Conservation (phyloP, 2,329 filamentous ascomycete genomes). For the Botrytis fabae region DNA sequence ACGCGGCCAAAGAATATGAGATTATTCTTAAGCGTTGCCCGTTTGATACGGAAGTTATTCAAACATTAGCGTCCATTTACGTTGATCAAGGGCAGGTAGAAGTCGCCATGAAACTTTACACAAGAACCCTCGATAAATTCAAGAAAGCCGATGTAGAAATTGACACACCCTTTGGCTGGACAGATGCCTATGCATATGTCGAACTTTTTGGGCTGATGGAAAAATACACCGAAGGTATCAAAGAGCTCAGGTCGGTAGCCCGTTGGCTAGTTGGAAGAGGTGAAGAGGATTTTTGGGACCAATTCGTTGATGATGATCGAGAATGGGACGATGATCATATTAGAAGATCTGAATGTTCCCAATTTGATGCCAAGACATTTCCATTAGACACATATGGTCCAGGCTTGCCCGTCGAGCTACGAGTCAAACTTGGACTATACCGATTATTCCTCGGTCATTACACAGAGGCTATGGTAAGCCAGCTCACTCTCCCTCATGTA, state of each 20-base stretch:
- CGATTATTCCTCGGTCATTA: conserved; percentile 69
- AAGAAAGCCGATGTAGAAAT: conserved; percentile 26
- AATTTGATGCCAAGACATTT: conserved; percentile 58
- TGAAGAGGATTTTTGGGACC: conserved; percentile 76
- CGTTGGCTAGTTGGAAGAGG: conserved; percentile 80
- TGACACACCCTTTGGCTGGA: conserved; percentile 55
- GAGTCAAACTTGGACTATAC: conserved; percentile 80
- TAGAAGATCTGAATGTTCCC: conserved; percentile 62
- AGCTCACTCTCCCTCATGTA: conserved; percentile 23
- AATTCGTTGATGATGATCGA: conserved; percentile 69
- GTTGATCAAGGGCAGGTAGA: conserved; percentile 40
- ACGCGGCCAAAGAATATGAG: conserved; percentile 58
- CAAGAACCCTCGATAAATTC: conserved; percentile 38
- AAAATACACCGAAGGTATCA: conserved; percentile 65
- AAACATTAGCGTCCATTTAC: conserved; percentile 41
- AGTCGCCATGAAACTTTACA: conserved; percentile 41
- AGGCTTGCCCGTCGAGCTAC: conserved; percentile 76
- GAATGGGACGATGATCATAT: conserved; percentile 81
- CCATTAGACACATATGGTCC: conserved; percentile 64
- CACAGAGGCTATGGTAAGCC: conserved; percentile 71
- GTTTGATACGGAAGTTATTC: conserved; percentile 47
- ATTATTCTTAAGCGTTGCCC: conserved; percentile 51
- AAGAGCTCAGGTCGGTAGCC: conserved; percentile 68
- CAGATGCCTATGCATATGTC: conserved; percentile 80
- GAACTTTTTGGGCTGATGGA: conserved; percentile 71